phyloP scores from a whole-genome alignment of 805 yeast species.

The Brettanomyces naardenensis region DNA sequence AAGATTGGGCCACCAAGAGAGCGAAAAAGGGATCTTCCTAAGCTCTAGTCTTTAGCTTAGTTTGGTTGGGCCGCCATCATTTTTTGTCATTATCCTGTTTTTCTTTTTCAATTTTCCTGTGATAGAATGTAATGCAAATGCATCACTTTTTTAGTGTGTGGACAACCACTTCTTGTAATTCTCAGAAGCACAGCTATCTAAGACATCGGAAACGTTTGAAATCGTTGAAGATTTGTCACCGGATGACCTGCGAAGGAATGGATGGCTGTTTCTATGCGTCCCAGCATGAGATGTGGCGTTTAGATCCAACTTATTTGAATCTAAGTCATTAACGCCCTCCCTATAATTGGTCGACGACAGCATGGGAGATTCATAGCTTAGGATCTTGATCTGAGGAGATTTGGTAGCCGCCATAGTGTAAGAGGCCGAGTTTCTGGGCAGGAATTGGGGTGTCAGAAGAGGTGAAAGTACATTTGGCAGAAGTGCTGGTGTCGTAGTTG shows the following conservation, averaged over 20 bases:
- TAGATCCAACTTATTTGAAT: slow-evolving; percentile 24
- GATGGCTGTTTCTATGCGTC: no score
- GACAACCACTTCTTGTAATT: slow-evolving; percentile 27
- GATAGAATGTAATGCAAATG: no score
- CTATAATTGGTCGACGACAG: slow-evolving; percentile 12
- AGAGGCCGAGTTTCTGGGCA: slow-evolving; percentile 5
- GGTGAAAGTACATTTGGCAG: slow-evolving; percentile 22
- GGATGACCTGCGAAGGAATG: no score
- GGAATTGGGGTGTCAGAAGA: slow-evolving; percentile 22
- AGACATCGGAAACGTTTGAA: slow-evolving; percentile 21
- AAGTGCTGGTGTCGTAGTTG: slow-evolving; percentile 5
- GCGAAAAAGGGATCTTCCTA: no score
- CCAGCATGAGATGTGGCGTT: slow-evolving; percentile 8
- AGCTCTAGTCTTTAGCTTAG: no score
- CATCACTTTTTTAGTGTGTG: slow-evolving; percentile 9
- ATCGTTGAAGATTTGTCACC: slow-evolving; percentile 8
- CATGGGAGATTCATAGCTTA: slow-evolving; percentile 27
- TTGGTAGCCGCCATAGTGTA: slow-evolving; percentile 7
- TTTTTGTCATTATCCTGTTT: no score
- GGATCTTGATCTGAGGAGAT: slow-evolving; percentile 19
- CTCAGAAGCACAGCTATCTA: slow-evolving; percentile 24
- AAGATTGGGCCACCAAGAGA: no score
- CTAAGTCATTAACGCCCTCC: slow-evolving; percentile 17
- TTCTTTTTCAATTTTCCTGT: no score
- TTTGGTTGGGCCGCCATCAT: no score